Evolutionary conservation across 1,139 yeast species (phyloP).

Genomic region (Suhomyces chickasaworum): DNA sequence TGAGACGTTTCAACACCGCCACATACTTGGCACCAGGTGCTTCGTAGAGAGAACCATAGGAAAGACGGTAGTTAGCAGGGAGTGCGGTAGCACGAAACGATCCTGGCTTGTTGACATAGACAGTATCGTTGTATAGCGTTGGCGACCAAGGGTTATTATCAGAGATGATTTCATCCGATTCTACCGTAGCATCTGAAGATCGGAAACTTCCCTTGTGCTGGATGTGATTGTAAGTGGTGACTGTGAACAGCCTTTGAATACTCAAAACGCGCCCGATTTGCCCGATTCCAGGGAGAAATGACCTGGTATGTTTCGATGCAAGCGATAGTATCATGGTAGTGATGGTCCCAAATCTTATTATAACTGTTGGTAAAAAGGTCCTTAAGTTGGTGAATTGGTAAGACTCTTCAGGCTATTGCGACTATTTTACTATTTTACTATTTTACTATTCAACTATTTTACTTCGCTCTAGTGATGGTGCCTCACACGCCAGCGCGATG

Average conservation of each 20-base stretch:
- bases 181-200: slow-evolving; percentile 37
- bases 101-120: slow-evolving; percentile 29
- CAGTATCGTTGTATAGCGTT: slow-evolving; percentile 41
- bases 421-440: neutral
- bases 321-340: neutral
- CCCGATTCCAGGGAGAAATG: neutral
- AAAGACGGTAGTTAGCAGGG: slow-evolving; percentile 48
- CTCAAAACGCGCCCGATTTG: neutral
- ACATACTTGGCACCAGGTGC: slow-evolving; percentile 60
- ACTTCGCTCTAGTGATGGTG: slow-evolving; percentile 3
- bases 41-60: slow-evolving; percentile 56
- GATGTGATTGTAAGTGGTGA: neutral
- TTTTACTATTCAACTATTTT: too few species aligned
- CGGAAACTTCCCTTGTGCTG: slow-evolving; percentile 14
- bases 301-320: neutral
- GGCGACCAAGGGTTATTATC: slow-evolving; percentile 55
- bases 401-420: neutral
- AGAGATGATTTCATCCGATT: slow-evolving; percentile 44
- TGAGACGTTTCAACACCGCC: slow-evolving; percentile 54
- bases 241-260: neutral
- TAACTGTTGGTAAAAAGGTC: neutral
- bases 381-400: neutral
- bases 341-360: neutral
- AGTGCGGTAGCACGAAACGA: slow-evolving; percentile 28
- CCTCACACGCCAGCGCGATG: slow-evolving; percentile 10